Conservation (phyloP, 2,329 filamentous ascomycete genomes). For the Eutypa lata region DNA sequence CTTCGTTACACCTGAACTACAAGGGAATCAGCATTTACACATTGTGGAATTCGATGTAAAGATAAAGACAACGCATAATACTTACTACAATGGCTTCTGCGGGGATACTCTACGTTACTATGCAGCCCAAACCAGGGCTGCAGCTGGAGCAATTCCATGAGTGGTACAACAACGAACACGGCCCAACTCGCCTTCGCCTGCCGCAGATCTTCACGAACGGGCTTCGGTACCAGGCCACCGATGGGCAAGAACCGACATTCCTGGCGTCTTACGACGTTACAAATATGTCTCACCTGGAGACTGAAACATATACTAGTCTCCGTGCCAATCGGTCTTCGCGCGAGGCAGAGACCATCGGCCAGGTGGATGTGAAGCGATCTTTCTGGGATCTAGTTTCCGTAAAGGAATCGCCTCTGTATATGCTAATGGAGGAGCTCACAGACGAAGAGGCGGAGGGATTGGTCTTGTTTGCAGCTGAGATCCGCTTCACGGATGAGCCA, state of each 20-base stretch:
- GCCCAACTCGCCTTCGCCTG: constrained; percentile 73
- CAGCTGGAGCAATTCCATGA: constrained; percentile 74
- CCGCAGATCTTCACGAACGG: constrained; percentile 73
- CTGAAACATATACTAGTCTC: constrained; percentile 66
- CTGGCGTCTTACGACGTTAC: constrained; percentile 81
- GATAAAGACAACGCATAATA: background rate
- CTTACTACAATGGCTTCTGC: constrained; percentile 41
- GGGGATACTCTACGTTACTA: constrained; percentile 81
- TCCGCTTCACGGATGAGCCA: constrained; percentile 50
- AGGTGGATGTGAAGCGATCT: constrained; percentile 63
- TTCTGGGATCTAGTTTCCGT: constrained; percentile 67
- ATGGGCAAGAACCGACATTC: constrained; percentile 63
- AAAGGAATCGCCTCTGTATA: constrained; percentile 54
- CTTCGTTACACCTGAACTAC: background rate
- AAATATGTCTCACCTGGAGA: constrained; percentile 67
- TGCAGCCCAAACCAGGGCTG: constrained; percentile 70
- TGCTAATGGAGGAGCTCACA: constrained; percentile 56
- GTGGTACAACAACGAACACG: constrained; percentile 94
- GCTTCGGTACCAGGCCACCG: constrained; percentile 71
- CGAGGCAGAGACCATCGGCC: constrained; percentile 52
- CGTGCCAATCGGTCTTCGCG: constrained; percentile 54
- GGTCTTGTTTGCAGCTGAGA: constrained; percentile 60
- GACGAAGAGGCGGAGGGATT: constrained; percentile 57
- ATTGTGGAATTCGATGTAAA: no score
- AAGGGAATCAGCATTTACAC: background rate